Evolutionary conservation across 2,329 filamentous ascomycete genomes (phyloP).

Genomic region (Ramichloridium luteum): DNA sequence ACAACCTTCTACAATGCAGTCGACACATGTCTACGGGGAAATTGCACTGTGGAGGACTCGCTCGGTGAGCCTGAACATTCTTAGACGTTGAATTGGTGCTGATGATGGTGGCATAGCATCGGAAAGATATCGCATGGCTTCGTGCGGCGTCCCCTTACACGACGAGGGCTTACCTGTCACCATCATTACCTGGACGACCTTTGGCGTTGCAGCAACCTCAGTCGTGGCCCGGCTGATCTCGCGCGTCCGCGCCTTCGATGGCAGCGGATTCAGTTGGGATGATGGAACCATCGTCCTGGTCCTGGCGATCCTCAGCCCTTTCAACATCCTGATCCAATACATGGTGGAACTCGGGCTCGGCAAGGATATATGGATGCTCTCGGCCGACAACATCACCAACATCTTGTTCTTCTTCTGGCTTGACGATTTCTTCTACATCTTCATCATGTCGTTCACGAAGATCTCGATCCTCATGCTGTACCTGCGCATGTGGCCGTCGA

Average conservation of each 20-base stretch:
- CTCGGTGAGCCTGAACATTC: slow-evolving; percentile 1
- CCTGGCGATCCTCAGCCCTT: slow-evolving; percentile 7
- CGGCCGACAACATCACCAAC: slow-evolving; percentile 6
- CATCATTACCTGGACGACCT: slow-evolving; percentile 8
- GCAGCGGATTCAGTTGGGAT: slow-evolving; percentile 11
- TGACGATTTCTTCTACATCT: slow-evolving; percentile 10
- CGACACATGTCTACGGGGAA: slow-evolving; percentile 3
- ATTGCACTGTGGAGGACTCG: slow-evolving; percentile 5
- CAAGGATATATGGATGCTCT: slow-evolving; percentile 12
- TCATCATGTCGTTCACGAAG: slow-evolving; percentile 10
- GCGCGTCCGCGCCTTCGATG: slow-evolving; percentile 7
- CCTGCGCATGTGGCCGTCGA: slow-evolving; percentile 14
- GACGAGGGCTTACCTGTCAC: slow-evolving; percentile 3
- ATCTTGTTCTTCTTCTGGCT: slow-evolving; percentile 12
- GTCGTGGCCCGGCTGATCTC: slow-evolving; percentile 7
- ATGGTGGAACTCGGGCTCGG: slow-evolving; percentile 11
- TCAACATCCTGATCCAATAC: slow-evolving; percentile 6
- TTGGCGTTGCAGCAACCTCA: slow-evolving; percentile 7
- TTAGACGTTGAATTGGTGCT: background rate
- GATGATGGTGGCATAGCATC: slow-evolving; percentile 2
- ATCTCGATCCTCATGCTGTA: slow-evolving; percentile 12
- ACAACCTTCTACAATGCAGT: slow-evolving; percentile 2
- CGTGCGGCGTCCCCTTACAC: slow-evolving; percentile 4
- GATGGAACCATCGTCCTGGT: slow-evolving; percentile 8
- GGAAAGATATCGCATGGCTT: slow-evolving; percentile 1